A percentile compares a stretch with the other conserved stretches of the same genome.
Conservation (phyloP, 192 early-diverging fungal genomes). For the Umbelopsis ramanniana region DNA sequence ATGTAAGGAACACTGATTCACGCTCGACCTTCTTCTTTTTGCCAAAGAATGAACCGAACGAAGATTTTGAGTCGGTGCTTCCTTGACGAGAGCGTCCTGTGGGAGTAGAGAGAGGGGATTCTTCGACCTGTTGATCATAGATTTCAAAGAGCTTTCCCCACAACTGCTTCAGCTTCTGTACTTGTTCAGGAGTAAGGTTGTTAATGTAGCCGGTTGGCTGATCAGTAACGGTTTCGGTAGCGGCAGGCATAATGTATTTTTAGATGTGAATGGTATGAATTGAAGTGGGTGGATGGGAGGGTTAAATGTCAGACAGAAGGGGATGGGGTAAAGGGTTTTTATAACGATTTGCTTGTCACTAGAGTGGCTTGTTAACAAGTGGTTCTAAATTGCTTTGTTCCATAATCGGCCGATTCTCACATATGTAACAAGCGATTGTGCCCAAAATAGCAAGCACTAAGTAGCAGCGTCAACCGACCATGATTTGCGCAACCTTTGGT, state of each 20-base stretch:
- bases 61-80: conserved; percentile 16
- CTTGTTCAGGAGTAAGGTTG: conserved; percentile 49
- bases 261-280: background rate
- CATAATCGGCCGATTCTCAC: conserved; percentile 21
- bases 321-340: conserved; percentile 1
- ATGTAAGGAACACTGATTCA: conserved; percentile 13
- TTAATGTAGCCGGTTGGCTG: conserved; percentile 6
- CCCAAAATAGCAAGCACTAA: conserved; percentile 16
- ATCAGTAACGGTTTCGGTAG: conserved; percentile 12
- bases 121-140: conserved; percentile 40
- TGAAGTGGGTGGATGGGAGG: background rate
- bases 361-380: conserved; percentile 3
- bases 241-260: conserved; percentile 6
- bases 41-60: conserved; percentile 14
- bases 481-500: conserved; percentile 10
- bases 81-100: conserved; percentile 9
- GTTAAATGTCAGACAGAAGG: background rate
- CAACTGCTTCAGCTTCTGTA: conserved; percentile 46
- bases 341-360: background rate
- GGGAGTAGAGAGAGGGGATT: conserved; percentile 3
- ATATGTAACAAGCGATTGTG: conserved; percentile 22
- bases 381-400: conserved; percentile 12
- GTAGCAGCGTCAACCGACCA: background rate
- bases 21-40: conserved; percentile 24
- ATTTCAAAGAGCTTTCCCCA: conserved; percentile 47